Conservation (phyloP, 2,329 filamentous ascomycete species). For the Sporothrix variecibatus region DNA sequence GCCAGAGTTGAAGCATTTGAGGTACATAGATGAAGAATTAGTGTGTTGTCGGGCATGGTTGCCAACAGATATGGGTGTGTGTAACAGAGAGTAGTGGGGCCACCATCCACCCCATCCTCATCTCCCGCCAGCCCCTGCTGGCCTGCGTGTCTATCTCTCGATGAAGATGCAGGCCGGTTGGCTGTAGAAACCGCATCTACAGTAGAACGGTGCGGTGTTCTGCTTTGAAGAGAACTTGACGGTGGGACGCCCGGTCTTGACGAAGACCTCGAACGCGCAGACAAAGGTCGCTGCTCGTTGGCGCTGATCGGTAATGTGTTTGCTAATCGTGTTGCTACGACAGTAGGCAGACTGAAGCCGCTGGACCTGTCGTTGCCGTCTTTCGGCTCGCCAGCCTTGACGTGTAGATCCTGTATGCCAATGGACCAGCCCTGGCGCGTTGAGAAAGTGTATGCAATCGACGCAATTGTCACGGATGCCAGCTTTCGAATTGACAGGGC, state of each 20-base stretch:
- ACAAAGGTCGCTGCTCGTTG: not conserved
- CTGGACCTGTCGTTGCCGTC: not conserved
- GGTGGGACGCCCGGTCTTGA: not conserved
- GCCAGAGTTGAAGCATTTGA: conserved; percentile 67
- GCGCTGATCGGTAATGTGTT: conserved; percentile 41
- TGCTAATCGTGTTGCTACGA: conserved; percentile 45
- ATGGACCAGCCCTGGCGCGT: conserved; percentile 82
- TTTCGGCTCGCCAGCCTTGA: conserved; percentile 42
- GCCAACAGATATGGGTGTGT: conserved; percentile 82
- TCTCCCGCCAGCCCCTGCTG: not conserved
- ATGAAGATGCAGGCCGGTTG: not conserved
- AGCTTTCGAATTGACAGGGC: conserved; percentile 79
- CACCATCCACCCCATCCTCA: conserved; percentile 31
- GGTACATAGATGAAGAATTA: conserved; percentile 78
- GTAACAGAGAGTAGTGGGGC: conserved; percentile 68
- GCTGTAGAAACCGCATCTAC: too few relatives aligned
- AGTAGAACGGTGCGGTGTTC: not conserved
- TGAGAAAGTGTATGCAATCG: conserved; percentile 82
- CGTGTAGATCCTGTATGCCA: conserved; percentile 84
- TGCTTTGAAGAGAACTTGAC: not conserved
- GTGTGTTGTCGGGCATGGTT: conserved; percentile 82
- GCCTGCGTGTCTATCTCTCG: not conserved
- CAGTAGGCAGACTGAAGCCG: conserved; percentile 34
- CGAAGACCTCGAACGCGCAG: not conserved
- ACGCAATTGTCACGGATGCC: conserved; percentile 67